phyloP scores from a whole-genome alignment of 345 rosid genomes.

The Eucalyptus guilfoylei region DNA sequence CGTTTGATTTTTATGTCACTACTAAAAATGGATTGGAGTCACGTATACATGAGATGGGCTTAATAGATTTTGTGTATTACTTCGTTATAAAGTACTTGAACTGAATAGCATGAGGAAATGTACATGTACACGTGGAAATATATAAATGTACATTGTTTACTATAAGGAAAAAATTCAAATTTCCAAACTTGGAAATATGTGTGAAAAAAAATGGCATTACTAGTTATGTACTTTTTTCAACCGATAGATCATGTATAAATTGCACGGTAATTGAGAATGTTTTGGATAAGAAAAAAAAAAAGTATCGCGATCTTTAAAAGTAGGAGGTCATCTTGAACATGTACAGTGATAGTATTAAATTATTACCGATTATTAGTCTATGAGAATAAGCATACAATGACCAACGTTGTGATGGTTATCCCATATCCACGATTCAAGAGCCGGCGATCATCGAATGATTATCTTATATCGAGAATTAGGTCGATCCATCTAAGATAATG shows the following conservation, averaged over 20 bases:
- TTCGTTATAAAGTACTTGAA: neutral
- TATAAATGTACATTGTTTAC: neutral
- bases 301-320: neutral
- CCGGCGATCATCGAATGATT: too few species aligned
- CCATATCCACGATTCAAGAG: neutral
- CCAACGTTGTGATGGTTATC: neutral
- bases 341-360: neutral
- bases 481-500: neutral
- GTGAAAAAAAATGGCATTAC: neutral
- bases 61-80: neutral
- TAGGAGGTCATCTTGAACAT: neutral
- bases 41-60: rapidly evolving
- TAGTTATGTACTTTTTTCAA: neutral
- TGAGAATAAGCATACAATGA: neutral
- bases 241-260: neutral
- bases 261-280: neutral
- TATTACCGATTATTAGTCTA: neutral
- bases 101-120: neutral
- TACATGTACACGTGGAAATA: rapidly evolving
- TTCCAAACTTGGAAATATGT: neutral
- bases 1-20: neutral
- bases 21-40: neutral
- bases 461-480: neutral
- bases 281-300: neutral
- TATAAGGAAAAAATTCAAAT: neutral